Evolutionary conservation across 1,284 basidiomycete genomes (phyloP), one percentile per base, ranked within the genome.

Genomic region (Cryptococcus sp.): DNA sequence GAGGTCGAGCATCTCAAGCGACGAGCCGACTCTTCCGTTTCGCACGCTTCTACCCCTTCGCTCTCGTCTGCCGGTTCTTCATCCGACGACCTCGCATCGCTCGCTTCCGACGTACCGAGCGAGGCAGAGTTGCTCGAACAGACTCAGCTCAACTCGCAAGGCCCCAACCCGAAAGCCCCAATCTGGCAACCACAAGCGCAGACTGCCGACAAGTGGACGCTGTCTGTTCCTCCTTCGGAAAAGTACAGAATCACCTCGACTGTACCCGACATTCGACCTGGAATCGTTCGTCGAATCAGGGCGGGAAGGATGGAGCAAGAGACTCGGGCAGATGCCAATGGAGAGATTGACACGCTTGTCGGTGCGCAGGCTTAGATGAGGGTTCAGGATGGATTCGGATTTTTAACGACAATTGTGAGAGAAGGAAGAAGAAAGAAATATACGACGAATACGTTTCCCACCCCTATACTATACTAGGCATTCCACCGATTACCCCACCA

Each of bases 1-100:
- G 79, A 83, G 54, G 82, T 84, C 50, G 84, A 86, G 64, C 50
- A 56, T 50, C 58, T 74, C 47, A 74, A 73, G 56, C 51, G 59
- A 44, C 61, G 56, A 16, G 59, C 60, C 43, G 59, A 61, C 24
- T 66, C 62, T 3, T 51, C 51, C 16, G 50, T 57, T 18, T 68
- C 68, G 2, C 48, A 45, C 43, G 58, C 56, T 18, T 62, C 54
- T n/a, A 62, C 61, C 28, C 60, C 59, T 36, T 60, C 62, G 9
- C 52, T 58, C 18, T 64, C 65, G n/a, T 66, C 64, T 1, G 64
- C 68, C n/a, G 53, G 58, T 9, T 68, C 68, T 3, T 67, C 66
- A 19, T 57, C 58, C 16, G 56, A 59, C 28, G 68, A 68, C 47
- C 56, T 66, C 42, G 43, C 50, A 14, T 66, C 65, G 11, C 52